Evolutionary conservation across 1,284 basidiomycete species (phyloP).

Genomic region (Cutaneotrichosporon curvatum): DNA sequence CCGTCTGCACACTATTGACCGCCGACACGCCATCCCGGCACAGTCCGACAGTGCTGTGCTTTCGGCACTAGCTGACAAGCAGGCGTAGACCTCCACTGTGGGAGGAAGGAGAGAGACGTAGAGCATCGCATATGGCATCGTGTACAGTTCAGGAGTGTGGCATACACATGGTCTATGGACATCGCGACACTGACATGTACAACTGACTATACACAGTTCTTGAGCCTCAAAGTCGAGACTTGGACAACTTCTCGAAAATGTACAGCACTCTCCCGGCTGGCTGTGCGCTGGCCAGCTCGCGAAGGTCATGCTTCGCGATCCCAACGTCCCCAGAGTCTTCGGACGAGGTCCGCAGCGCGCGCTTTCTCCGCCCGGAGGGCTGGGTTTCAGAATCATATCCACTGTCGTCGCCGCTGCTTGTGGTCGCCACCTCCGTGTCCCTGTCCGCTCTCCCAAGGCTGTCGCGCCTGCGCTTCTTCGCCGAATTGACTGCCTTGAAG

Average conservation of each 20-base stretch:
- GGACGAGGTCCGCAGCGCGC: too few relatives aligned
- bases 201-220: too few relatives aligned
- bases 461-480: slow-evolving; percentile 12
- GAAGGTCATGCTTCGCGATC: slow-evolving; percentile 35
- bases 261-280: slow-evolving; percentile 39
- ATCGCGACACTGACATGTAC: too few relatives aligned
- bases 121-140: background rate
- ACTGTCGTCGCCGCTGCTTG: background rate
- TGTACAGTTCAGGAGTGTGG: too few relatives aligned
- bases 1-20: slow-evolving; percentile 20
- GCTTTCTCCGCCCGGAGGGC: too few relatives aligned
- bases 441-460: background rate
- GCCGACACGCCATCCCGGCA: slow-evolving; percentile 5
- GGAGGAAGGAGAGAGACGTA: background rate
- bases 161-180: too few relatives aligned
- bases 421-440: background rate
- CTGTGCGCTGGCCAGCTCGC: slow-evolving; percentile 21
- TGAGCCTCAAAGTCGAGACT: slow-evolving; percentile 22
- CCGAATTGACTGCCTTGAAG: background rate
- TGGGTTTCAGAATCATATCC: slow-evolving; percentile 3
- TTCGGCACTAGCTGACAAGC: slow-evolving; percentile 1
- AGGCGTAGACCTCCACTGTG: background rate
- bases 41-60: background rate
- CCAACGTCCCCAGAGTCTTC: too few relatives aligned
- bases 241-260: slow-evolving; percentile 41